phyloP scores from a whole-genome alignment of 495 filamentous ascomycete species.

The Beverwykella pulmonaria region DNA sequence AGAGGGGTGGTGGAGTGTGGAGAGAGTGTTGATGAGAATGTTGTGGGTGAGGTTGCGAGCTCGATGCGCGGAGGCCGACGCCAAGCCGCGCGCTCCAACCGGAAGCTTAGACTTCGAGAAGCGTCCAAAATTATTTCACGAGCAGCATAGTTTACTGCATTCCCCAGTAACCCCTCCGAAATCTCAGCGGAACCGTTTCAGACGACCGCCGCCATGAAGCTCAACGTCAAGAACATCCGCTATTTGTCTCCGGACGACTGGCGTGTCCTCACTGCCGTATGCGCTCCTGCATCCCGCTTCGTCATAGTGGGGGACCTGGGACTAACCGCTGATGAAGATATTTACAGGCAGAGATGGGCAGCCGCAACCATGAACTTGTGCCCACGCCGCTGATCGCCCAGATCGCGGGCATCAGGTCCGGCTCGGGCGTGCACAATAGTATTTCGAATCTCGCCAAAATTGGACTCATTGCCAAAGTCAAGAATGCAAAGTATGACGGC shows the following conservation, averaged over 20 bases:
- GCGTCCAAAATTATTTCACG: slow-evolving; percentile 13
- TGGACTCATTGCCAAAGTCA: slow-evolving; percentile 87
- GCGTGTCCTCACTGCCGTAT: slow-evolving; percentile 88
- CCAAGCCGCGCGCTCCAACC: slow-evolving; percentile 4
- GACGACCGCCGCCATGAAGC: slow-evolving; percentile 67
- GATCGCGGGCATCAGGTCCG: slow-evolving; percentile 77
- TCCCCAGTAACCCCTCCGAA: background rate
- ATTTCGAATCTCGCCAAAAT: slow-evolving; percentile 91
- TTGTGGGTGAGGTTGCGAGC: slow-evolving; percentile 7
- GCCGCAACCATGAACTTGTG: slow-evolving; percentile 94
- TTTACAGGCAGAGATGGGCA: slow-evolving; percentile 81
- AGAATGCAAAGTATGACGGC: slow-evolving; percentile 96
- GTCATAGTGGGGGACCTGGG: slow-evolving; percentile 9
- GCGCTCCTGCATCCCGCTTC: slow-evolving; percentile 44
- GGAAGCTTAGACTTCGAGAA: slow-evolving; percentile 22
- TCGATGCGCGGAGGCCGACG: slow-evolving; percentile 2
- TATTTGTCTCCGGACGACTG: slow-evolving; percentile 93
- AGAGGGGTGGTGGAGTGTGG: background rate
- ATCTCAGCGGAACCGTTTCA: background rate
- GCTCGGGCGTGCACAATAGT: slow-evolving; percentile 73
- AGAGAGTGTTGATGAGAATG: slow-evolving; percentile 4
- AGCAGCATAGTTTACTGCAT: background rate
- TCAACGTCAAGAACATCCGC: slow-evolving; percentile 87
- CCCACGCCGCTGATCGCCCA: slow-evolving; percentile 86
- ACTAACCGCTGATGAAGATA: slow-evolving; percentile 45